Evolutionary conservation across 805 yeast genomes (phyloP), one percentile per base, ranked within the genome.

Genomic region (Pichia nanzhaoensis): DNA sequence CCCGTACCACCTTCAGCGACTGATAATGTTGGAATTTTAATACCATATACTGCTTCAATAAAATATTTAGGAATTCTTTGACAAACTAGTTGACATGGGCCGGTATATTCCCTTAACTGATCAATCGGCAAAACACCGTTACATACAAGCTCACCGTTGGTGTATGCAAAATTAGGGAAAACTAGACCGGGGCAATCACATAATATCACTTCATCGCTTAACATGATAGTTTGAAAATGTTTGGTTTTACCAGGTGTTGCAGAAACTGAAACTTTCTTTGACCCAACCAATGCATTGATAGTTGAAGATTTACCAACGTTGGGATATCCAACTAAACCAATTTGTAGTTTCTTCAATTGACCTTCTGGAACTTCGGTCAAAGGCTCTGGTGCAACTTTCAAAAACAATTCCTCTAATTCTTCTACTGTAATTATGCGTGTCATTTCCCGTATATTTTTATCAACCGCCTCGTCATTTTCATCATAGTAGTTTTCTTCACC

Each of bases 141-240:
- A 69, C 97, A 89, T 1, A 93, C 99, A 58, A 93, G 75, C 57
- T 93, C 99, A 55, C 95, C 98, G 59, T 89, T 90, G 20, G 96
- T 86, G 61, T 85, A 86, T 6, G 98, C 98, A 62, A 93, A 93
- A 59, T 91, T 93, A 20, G 99, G 99, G 71, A 93, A 93, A 16
- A 93, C 99, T 50, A 93, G 73, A 75, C 99, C 99, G 2, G 99
- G 99, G 72, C 99, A 93, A 73, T 93, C 99, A 67, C 98, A 93
- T 43, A 93, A 71, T 54, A 89, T 74, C 2, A 93, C 93, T 32
- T 83, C 74, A 42, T 84, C 85, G 1, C 96, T 79, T 37, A 93
- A 73, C 59, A 79, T 77, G 50, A 93, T 90, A 1, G 99, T 93
- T 70, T 93, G 99, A 74, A 93, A 93, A 73, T 93, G 99, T 64